phyloP scores from a whole-genome alignment of 2,329 filamentous ascomycete genomes.

The Lojkania enalia region DNA sequence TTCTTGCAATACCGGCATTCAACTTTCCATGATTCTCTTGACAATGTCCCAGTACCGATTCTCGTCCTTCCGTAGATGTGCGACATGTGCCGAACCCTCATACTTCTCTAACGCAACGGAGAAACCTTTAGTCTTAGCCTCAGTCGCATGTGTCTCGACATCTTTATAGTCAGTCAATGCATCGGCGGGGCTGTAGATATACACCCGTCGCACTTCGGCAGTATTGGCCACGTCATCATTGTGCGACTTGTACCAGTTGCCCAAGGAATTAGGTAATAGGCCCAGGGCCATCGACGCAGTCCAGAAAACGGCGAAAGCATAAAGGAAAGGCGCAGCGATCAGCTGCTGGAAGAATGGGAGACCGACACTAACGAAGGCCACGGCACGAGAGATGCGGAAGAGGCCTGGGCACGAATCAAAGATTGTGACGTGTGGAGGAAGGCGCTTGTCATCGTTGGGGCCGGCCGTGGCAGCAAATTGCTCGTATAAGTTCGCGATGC shows the following conservation, averaged over 20 bases:
- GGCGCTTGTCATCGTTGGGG: conserved; percentile 11
- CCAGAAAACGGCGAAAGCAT: conserved; percentile 14
- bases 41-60: conserved; percentile 14
- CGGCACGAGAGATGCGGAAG: conserved; percentile 13
- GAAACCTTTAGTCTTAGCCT: conserved; percentile 13
- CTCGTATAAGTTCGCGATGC: conserved; percentile 14
- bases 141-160: conserved; percentile 12
- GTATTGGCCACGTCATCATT: conserved; percentile 9
- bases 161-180: conserved; percentile 15
- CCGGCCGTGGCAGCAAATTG: conserved; percentile 14
- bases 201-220: conserved; percentile 11
- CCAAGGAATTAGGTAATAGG: conserved; percentile 10
- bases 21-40: conserved; percentile 7
- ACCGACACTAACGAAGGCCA: conserved; percentile 14
- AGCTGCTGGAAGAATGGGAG: conserved; percentile 10
- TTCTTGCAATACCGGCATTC: conserved; percentile 7
- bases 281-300: conserved; percentile 12
- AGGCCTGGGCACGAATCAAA: conserved; percentile 14
- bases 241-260: conserved; percentile 13
- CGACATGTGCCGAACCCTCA: conserved; percentile 14
- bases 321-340: conserved; percentile 13
- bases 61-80: conserved; percentile 14
- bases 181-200: conserved; percentile 12
- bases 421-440: conserved; percentile 14
- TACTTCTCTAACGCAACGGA: conserved; percentile 12